Evolutionary conservation across 257 asterid species (phyloP), one percentile per base, ranked within the genome.

Genomic region (Coffea eugenioides): DNA sequence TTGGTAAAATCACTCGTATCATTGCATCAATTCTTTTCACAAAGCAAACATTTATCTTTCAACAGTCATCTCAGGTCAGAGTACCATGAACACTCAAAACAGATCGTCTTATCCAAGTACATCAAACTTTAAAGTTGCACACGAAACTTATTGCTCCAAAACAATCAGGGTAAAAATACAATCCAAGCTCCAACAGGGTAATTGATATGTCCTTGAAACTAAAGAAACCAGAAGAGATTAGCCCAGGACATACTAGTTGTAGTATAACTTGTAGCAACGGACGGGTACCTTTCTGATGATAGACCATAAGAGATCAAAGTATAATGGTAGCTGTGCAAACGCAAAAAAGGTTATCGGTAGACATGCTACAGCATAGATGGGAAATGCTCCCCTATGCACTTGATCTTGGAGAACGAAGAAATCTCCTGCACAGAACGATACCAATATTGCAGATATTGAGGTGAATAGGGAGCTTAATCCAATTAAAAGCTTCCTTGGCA

Each of bases 401-500:
- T 75, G 77, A 20, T 88, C 84, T 77, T 64, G 73, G 23, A 91
- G 77, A 54, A 86, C 77, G 75, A 91, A 91, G 39, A 87, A 86
- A 65, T 91, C 91, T 2, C 90, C 96, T 16, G 94, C 96, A 51
- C 94, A 87, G 75, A 90, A 91, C 0, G 91, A 84, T 74, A 88
- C 45, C 80, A 90, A 72, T 76, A 92, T 88, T 4, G 95, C 89
- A 2, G 87, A 88, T n/a, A 92, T 88, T 8, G 95, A 83, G 1
- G 88, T 86, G 66, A 92, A 89, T 67, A 89, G 85, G 16, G 86
- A 84, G 20, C 79, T 77, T 36, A 92, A 79, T 71, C 93, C 95
- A 77, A 82, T 31, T 62, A 92, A 65, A 16, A 92, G 90, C 84
- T 86, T 89, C 43, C 81, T 77, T 0, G 97, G 93, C 83, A 92